Percentiles rank a stretch among this genome's conserved stretches.
Conservation (phyloP, 208 protist species). For the Herpetomonas tarakana region DNA sequence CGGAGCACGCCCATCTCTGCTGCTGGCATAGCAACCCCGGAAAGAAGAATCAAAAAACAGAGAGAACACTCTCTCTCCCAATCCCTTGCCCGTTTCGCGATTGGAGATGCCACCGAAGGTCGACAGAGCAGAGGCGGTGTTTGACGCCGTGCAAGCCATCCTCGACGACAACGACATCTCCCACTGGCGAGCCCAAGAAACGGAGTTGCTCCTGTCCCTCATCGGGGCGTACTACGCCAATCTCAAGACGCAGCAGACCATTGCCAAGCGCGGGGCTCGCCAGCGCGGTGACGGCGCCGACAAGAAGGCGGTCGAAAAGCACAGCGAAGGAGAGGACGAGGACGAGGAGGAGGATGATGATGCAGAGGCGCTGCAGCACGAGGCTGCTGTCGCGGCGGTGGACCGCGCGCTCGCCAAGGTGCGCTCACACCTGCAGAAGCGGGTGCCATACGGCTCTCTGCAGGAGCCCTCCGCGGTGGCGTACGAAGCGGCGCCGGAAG, state of each 20-base stretch:
- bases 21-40: too few species aligned
- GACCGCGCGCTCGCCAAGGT: slow-evolving; percentile 42
- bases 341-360: slow-evolving; percentile 25
- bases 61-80: too few species aligned
- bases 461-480: slow-evolving; percentile 31
- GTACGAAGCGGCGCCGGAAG: slow-evolving; percentile 4
- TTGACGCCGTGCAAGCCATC: not conserved
- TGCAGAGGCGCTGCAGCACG: slow-evolving; percentile 13
- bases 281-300: not conserved
- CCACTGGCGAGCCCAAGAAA: slow-evolving; percentile 7
- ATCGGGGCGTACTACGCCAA: slow-evolving; percentile 8
- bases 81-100: too few species aligned
- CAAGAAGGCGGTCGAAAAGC: not conserved
- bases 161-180: not conserved
- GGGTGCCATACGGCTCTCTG: slow-evolving; percentile 38
- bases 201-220: slow-evolving; percentile 20
- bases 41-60: too few species aligned
- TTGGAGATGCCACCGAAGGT: not conserved
- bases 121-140: not conserved
- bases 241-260: not conserved
- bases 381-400: slow-evolving; percentile 35
- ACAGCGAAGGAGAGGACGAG: slow-evolving; percentile 3
- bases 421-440: slow-evolving; percentile 37
- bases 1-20: too few species aligned
- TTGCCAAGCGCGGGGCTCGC: not conserved